phyloP scores from a whole-genome alignment of 108 stramenopile species.

The Thalassiosira profunda region DNA sequence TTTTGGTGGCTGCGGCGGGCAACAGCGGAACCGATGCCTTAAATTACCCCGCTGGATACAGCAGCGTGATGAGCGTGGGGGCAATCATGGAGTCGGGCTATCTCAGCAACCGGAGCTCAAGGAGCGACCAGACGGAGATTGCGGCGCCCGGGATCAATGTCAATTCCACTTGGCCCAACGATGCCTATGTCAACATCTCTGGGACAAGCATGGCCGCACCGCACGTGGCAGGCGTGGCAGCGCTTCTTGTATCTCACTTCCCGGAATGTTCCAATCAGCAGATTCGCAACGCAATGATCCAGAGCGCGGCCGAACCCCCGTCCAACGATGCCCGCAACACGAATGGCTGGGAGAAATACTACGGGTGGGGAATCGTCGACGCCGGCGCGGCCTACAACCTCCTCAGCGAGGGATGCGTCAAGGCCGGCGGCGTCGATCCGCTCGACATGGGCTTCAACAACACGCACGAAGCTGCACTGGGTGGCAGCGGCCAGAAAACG shows the following conservation, averaged over 20 bases:
- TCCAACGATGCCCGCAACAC: neutral
- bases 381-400: neutral
- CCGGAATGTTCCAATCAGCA: conserved; percentile 55
- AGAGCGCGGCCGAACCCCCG: conserved; percentile 9
- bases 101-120: conserved; percentile 22
- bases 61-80: conserved; percentile 55
- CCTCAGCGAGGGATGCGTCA: neutral
- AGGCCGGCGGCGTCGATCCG: neutral
- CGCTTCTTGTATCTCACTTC: conserved; percentile 51
- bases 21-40: conserved; percentile 40
- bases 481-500: neutral
- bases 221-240: conserved; percentile 78
- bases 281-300: conserved; percentile 48
- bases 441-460: neutral
- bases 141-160: conserved; percentile 24
- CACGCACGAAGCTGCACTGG: neutral
- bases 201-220: conserved; percentile 56
- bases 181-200: neutral
- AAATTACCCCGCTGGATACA: conserved; percentile 57
- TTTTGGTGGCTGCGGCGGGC: conserved; percentile 67
- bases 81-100: conserved; percentile 23
- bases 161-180: neutral
- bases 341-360: neutral
- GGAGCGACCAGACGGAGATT: conserved; percentile 56
- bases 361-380: conserved; percentile 9